These are phyloP conservation scores for Macrophomina tecta DNA, from an alignment of 2,329 filamentous ascomycete genomes.

Conservation along the genomic window DNA sequence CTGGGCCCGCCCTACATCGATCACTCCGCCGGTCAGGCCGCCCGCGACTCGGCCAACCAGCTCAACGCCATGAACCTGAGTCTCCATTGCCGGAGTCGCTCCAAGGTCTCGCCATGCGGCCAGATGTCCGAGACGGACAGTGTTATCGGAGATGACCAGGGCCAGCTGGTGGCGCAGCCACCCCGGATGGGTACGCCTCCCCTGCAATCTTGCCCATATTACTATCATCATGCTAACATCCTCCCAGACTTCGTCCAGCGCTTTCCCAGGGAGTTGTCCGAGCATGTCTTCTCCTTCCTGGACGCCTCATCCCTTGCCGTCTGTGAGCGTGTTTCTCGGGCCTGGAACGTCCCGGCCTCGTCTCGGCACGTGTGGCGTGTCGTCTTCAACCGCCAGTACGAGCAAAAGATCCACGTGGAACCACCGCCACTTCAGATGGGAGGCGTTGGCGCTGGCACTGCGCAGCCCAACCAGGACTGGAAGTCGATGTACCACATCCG, in stretches of 20 bases:
- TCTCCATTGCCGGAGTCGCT: constrained; percentile 20
- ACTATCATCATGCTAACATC: constrained; percentile 28
- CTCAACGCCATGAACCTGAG: constrained; percentile 26
- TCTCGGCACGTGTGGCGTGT: constrained; percentile 67
- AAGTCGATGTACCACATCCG: constrained; percentile 82
- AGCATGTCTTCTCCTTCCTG: constrained; percentile 65
- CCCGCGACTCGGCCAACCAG: constrained; percentile 26
- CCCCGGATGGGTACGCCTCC: constrained; percentile 25
- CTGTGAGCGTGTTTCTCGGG: constrained; percentile 61
- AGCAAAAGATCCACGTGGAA: constrained; percentile 52
- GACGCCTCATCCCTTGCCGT: constrained; percentile 62
- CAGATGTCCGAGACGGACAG: constrained; percentile 28
- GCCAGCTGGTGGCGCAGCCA: constrained; percentile 25
- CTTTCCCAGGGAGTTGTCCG: constrained; percentile 65
- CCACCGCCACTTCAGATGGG: constrained; percentile 55
- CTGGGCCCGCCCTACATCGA: constrained; percentile 26
- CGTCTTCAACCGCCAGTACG: constrained; percentile 64
- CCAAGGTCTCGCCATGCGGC: constrained; percentile 24
- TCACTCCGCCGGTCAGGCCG: constrained; percentile 19
- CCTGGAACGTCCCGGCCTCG: constrained; percentile 62
- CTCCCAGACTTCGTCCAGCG: constrained; percentile 57
- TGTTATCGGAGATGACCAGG: constrained; percentile 29
- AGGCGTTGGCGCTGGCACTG: constrained; percentile 60
- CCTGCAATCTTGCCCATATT: constrained; percentile 17
- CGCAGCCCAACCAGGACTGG: constrained; percentile 70